Evolutionary conservation across 2,329 filamentous ascomycete genomes (phyloP).

Genomic region (Alternaria metachromatica): DNA sequence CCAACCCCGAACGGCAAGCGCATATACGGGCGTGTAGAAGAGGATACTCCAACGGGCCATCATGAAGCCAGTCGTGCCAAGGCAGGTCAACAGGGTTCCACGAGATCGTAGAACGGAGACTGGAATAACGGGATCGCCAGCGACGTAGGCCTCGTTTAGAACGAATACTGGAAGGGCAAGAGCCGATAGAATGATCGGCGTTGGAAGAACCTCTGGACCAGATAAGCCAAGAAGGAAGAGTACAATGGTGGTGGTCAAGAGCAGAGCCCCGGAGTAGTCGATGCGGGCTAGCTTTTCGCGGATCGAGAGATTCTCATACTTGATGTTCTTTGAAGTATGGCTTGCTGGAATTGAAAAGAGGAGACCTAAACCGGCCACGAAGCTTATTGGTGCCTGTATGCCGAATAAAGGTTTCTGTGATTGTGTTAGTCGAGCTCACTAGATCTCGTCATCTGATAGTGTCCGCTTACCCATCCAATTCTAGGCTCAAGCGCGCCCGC

Average conservation of each 20-base stretch:
- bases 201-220: slow-evolving; percentile 65
- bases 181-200: slow-evolving; percentile 67
- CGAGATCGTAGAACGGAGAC: slow-evolving; percentile 72
- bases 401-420: slow-evolving; percentile 73
- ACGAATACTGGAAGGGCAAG: slow-evolving; percentile 60
- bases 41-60: slow-evolving; percentile 79
- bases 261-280: slow-evolving; percentile 75
- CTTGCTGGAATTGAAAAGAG: slow-evolving; percentile 69
- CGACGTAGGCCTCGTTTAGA: slow-evolving; percentile 68
- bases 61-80: slow-evolving; percentile 80
- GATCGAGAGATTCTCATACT: slow-evolving; percentile 47
- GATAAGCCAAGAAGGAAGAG: slow-evolving; percentile 75
- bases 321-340: slow-evolving; percentile 46
- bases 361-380: slow-evolving; percentile 67
- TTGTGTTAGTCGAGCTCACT: slow-evolving; percentile 10
- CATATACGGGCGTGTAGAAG: slow-evolving; percentile 82
- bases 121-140: slow-evolving; percentile 76
- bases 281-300: slow-evolving; percentile 67
- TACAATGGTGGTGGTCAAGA: slow-evolving; percentile 63
- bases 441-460: neutral
- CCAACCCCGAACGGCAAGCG: slow-evolving; percentile 76
- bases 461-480: slow-evolving; percentile 71
- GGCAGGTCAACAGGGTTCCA: slow-evolving; percentile 74
- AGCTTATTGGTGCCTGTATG: slow-evolving; percentile 69
- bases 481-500: slow-evolving; percentile 68